phyloP scores from a whole-genome alignment of 441 rosid genomes.

The Populus hybrid region DNA sequence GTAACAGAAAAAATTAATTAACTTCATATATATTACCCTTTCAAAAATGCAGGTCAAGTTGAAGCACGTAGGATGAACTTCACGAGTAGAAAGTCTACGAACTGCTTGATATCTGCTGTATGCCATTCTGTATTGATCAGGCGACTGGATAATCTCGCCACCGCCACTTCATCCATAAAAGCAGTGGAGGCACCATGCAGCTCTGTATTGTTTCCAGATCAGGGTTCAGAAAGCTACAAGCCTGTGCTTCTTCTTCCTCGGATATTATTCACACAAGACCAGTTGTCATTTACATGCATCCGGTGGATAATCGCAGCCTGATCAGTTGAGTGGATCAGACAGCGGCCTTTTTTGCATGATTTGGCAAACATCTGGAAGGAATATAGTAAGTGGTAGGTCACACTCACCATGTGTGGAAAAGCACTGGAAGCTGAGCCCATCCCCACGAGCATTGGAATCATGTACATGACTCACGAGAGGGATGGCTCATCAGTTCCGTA shows the following conservation, averaged over 20 bases:
- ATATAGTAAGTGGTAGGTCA: not conserved
- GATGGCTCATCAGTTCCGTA: constrained; percentile 8
- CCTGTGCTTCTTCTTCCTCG: not conserved
- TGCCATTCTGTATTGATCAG: not conserved
- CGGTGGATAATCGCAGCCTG: not conserved
- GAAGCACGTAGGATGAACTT: not conserved
- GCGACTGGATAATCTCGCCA: not conserved
- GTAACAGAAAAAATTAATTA: too few relatives aligned
- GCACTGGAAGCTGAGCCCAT: not conserved
- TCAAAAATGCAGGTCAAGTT: too few relatives aligned
- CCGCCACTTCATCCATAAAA: not conserved
- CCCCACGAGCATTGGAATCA: constrained; percentile 1
- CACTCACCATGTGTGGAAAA: not conserved
- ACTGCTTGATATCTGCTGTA: not conserved
- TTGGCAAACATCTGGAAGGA: not conserved
- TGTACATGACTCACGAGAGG: not conserved
- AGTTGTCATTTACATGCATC: not conserved
- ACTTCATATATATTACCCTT: too few relatives aligned
- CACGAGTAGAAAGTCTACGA: not conserved
- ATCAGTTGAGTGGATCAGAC: not conserved
- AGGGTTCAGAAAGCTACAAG: not conserved
- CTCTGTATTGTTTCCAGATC: not conserved
- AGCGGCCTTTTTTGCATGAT: not conserved
- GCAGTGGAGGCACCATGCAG: not conserved
- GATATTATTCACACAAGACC: not conserved